Conservation (phyloP, 495 filamentous ascomycete genomes). For the Neurospora tetraspora region DNA sequence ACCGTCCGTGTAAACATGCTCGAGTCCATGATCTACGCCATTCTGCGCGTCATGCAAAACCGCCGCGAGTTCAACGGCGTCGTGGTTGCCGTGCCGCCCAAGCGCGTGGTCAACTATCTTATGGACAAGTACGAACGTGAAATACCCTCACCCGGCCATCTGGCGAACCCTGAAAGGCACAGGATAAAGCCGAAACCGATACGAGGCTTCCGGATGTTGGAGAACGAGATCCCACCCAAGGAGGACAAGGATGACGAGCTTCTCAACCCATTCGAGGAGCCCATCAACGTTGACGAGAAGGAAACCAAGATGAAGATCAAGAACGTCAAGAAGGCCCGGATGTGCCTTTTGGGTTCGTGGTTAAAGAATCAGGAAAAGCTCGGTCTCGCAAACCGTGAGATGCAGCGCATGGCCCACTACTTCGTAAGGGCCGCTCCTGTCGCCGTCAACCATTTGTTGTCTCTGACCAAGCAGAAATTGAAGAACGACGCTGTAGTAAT, state of each 20-base stretch:
- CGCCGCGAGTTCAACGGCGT: constrained; percentile 31
- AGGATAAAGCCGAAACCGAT: background rate
- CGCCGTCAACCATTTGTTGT: background rate
- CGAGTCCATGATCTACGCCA: constrained; percentile 78
- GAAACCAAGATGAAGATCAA: constrained; percentile 4
- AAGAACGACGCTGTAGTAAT: background rate
- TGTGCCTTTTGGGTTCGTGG: constrained; percentile 14
- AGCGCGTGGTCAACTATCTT: constrained; percentile 33
- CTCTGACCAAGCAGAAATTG: background rate
- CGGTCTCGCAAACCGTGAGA: background rate
- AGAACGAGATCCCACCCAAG: background rate
- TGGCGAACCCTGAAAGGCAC: background rate
- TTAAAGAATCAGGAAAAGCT: background rate
- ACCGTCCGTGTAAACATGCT: constrained; percentile 83
- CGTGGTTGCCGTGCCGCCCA: constrained; percentile 27
- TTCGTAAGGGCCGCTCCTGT: background rate
- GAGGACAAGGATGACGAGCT: background rate
- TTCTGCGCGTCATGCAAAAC: constrained; percentile 47
- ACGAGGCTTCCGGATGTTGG: background rate
- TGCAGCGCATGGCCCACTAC: background rate
- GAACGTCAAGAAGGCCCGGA: constrained; percentile 18
- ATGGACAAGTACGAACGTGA: constrained; percentile 23
- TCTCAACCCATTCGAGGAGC: background rate
- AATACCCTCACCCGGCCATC: background rate
- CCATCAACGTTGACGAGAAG: background rate